Percentiles rank a stretch among this genome's conserved stretches.
These are phyloP conservation scores for Tolypocladium pustulatum DNA, from an alignment of 2,329 filamentous ascomycete species.

Conservation along the genomic window DNA sequence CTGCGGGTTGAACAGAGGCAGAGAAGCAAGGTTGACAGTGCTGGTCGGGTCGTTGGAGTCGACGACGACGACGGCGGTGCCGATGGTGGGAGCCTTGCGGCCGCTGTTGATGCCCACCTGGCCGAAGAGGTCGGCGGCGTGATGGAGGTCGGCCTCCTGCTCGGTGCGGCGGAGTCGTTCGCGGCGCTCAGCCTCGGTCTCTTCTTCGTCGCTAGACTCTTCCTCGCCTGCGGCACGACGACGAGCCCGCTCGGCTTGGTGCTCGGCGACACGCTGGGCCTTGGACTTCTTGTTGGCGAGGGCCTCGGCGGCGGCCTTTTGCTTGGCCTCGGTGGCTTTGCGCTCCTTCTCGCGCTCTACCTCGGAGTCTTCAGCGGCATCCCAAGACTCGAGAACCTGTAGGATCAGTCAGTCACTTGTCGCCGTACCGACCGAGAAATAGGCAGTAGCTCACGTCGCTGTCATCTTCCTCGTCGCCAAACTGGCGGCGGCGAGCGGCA, in stretches of 20 bases:
- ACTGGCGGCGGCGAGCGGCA: slow-evolving; percentile 45
- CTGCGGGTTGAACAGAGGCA: slow-evolving; percentile 80
- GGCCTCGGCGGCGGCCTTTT: slow-evolving; percentile 79
- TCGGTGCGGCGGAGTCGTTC: slow-evolving; percentile 69
- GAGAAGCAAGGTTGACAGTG: slow-evolving; percentile 67
- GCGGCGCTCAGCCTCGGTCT: slow-evolving; percentile 62
- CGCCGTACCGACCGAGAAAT: background rate
- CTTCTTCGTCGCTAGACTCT: slow-evolving; percentile 54
- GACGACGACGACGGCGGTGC: slow-evolving; percentile 55
- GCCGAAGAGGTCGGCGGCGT: slow-evolving; percentile 87
- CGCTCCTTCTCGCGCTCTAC: slow-evolving; percentile 91
- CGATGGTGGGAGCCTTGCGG: slow-evolving; percentile 57
- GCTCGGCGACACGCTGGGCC: slow-evolving; percentile 74
- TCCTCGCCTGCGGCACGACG: slow-evolving; percentile 41
- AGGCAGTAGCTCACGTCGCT: slow-evolving; percentile 54
- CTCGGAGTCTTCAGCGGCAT: slow-evolving; percentile 92
- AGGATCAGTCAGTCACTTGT: background rate
- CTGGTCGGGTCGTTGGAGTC: slow-evolving; percentile 65
- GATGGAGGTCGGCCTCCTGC: slow-evolving; percentile 77
- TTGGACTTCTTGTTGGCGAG: slow-evolving; percentile 88
- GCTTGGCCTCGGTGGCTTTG: slow-evolving; percentile 76
- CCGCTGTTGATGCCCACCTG: slow-evolving; percentile 55
- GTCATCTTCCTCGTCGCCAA: slow-evolving; percentile 86
- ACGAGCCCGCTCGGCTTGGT: slow-evolving; percentile 50
- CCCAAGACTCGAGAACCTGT: slow-evolving; percentile 91